A percentile compares a stretch with the other conserved stretches of the same genome.
Conservation (phyloP, 306 rosid species). For the Vachellia collinsii region DNA sequence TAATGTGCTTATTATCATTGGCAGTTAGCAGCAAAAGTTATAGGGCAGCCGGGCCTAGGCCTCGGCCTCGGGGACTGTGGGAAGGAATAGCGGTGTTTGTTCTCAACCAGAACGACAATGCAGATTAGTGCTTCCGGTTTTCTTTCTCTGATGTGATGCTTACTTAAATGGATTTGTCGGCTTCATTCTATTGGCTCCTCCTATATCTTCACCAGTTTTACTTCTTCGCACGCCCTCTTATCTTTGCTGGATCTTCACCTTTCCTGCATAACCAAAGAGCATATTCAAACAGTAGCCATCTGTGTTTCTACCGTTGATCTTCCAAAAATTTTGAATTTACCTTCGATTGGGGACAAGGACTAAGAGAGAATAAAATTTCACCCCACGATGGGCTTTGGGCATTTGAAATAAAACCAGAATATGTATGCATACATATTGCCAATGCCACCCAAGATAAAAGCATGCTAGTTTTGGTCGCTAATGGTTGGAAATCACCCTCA, state of each 20-base stretch:
- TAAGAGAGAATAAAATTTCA: not conserved
- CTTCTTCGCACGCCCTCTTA: not conserved
- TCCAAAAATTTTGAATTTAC: not conserved
- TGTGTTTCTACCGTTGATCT: not conserved
- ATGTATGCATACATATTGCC: too few species aligned
- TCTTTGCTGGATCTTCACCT: not conserved
- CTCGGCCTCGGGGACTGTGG: not conserved
- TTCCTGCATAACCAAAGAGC: not conserved
- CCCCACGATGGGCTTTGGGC: not conserved
- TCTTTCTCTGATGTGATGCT: not conserved
- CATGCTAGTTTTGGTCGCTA: not conserved
- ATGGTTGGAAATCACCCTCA: slow-evolving; percentile 19
- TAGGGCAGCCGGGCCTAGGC: not conserved
- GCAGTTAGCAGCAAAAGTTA: not conserved
- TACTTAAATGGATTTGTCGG: not conserved
- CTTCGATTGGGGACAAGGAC: not conserved
- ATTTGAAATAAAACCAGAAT: not conserved
- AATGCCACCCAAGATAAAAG: too few species aligned
- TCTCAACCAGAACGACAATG: slow-evolving; percentile 39
- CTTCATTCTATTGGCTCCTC: not conserved
- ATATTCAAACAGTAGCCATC: not conserved
- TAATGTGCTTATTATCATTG: not conserved
- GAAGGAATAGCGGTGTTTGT: slow-evolving; percentile 38
- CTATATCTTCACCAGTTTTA: not conserved
- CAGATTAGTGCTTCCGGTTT: not conserved